Base-by-base conservation (phyloP, 352 stramenopile genomes). In the Phytophthora capsici region DNA sequence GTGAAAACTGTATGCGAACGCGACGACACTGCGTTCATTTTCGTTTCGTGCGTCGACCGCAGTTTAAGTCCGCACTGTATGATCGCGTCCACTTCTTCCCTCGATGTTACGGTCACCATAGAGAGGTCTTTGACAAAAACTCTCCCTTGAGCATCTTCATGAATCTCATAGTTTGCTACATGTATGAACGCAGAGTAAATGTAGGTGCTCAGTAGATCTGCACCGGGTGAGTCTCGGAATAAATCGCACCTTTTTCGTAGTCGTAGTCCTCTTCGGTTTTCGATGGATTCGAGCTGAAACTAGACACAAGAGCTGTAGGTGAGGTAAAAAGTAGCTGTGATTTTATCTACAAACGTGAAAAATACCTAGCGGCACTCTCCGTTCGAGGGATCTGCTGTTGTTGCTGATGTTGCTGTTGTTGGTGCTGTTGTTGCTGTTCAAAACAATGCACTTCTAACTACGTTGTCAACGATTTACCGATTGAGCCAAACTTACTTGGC, bases 51-150 rank as follows among this genome's bases (percentile, higher is more conserved):
- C 0, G 93, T 98, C 13, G 94, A 90, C 2, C 94, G 82, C 28
- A 98, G 65, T 44, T 86, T 88, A 2, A 98, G 72, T 1, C 94
- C 94, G 2, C 82, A 86, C 36, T 92, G 82, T 12, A 98, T 86
- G 19, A 98, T 83, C 10, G 81, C 80, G 44, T 93, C 84, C 0
- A 89, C 92, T 53, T 98, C 90, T 62, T 95, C 81, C 0, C 89
- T 80, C 2, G 79, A 90, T 0, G 79, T 89, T n/a, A 98, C 93
- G 0, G 90, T 94, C 10, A 98, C 90, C 76, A 97, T 89, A 2
- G 90, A 84, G 14, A 98, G 63, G 34, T 97, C 92, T 66, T 97
- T 97, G n/a, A 98, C 91, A 43, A 97, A 98, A 20, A 98, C 93
- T 20, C 93, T 86, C 2, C 93, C 93, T 58, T 97, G 85, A 6